A percentile compares a stretch with the other conserved stretches of the same genome.
Conservation (phyloP, 345 rosid genomes). For the Murraya paniculata region DNA sequence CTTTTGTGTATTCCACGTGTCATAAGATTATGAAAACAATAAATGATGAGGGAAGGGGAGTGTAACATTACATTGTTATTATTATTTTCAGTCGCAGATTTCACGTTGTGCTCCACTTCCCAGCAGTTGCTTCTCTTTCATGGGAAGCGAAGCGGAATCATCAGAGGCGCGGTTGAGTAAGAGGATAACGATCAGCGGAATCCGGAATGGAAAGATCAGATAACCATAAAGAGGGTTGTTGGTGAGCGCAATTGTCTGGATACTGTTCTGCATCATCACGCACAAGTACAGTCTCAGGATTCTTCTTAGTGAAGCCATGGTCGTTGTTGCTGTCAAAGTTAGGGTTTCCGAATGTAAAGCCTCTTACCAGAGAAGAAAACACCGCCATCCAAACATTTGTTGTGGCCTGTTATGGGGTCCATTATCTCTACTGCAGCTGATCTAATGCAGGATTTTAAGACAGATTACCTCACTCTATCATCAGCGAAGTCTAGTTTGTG, state of each 20-base stretch:
- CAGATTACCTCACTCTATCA: slow-evolving; percentile 79
- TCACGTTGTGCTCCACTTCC: no score
- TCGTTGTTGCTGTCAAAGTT: slow-evolving; percentile 57
- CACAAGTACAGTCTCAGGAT: slow-evolving; percentile 87
- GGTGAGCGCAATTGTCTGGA: slow-evolving; percentile 66
- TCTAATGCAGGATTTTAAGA: slow-evolving; percentile 97
- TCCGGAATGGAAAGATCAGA: slow-evolving; percentile 93
- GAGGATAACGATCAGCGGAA: slow-evolving; percentile 24
- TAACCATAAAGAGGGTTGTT: slow-evolving; percentile 64
- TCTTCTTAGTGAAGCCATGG: slow-evolving; percentile 91
- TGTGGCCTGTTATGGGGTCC: slow-evolving; percentile 86
- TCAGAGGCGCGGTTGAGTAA: slow-evolving; percentile 35
- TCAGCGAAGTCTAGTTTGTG: slow-evolving; percentile 92
- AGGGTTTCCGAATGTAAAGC: slow-evolving; percentile 50
- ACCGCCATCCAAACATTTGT: slow-evolving; percentile 89
- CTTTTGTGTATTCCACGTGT: no score
- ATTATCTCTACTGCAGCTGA: slow-evolving; percentile 94
- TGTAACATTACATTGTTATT: no score
- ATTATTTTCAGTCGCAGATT: no score
- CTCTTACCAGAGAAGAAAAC: slow-evolving; percentile 87
- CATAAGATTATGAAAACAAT: no score
- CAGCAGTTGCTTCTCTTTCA: background rate
- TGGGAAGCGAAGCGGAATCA: slow-evolving; percentile 54
- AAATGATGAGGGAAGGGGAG: no score
- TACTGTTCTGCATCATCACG: slow-evolving; percentile 77